Conservation (phyloP, 2,329 filamentous ascomycete genomes). For the Diaporthe vaccinii region DNA sequence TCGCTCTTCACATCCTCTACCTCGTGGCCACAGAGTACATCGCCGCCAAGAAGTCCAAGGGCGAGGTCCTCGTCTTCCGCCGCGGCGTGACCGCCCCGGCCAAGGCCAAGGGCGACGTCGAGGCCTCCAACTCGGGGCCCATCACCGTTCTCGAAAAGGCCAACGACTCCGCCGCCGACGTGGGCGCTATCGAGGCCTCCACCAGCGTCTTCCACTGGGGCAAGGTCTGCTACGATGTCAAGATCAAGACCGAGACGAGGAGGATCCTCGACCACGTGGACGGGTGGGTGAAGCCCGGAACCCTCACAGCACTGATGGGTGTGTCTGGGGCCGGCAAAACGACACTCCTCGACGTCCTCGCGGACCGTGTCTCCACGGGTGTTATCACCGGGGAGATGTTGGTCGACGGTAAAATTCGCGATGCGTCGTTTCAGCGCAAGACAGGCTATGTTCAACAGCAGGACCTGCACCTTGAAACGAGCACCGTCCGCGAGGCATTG, state of each 20-base stretch:
- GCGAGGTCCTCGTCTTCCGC: constrained; percentile 81
- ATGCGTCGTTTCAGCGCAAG: constrained; percentile 76
- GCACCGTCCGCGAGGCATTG: constrained; percentile 75
- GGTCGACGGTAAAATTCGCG: constrained; percentile 73
- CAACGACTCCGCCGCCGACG: constrained; percentile 52
- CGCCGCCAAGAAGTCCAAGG: constrained; percentile 79
- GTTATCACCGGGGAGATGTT: constrained; percentile 78
- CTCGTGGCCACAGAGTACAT: constrained; percentile 76
- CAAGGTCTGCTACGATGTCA: constrained; percentile 41
- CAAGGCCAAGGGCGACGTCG: constrained; percentile 73
- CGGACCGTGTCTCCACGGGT: constrained; percentile 78
- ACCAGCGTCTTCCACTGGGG: constrained; percentile 42
- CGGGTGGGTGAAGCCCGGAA: constrained; percentile 42
- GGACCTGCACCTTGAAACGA: constrained; percentile 74
- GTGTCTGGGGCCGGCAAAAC: constrained; percentile 80
- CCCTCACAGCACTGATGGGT: constrained; percentile 52
- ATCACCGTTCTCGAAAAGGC: constrained; percentile 58
- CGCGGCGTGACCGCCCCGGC: constrained; percentile 72
- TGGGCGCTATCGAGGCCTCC: constrained; percentile 36
- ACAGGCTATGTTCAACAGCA: constrained; percentile 79
- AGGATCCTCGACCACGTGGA: constrained; percentile 40
- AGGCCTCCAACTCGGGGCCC: constrained; percentile 65
- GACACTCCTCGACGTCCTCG: constrained; percentile 77
- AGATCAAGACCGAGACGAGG: constrained; percentile 41
- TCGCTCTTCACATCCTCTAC: constrained; percentile 72